Conservation (phyloP, 345 rosid species). For the Syzygium aromaticum region DNA sequence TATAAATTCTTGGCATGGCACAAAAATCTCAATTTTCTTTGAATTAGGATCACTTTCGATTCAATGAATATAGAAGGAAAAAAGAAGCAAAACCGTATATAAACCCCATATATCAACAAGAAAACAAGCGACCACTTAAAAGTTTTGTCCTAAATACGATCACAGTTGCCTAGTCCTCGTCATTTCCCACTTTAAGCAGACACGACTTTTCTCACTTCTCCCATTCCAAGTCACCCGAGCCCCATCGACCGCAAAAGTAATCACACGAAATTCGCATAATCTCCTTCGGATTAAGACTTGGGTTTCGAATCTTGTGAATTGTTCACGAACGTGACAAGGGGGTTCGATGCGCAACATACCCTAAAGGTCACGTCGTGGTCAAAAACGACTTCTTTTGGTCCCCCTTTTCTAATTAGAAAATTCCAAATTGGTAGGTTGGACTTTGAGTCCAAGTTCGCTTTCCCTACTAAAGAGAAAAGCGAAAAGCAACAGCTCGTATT, state of each 20-base stretch:
- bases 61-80: not conserved
- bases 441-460: not conserved
- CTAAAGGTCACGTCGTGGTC: not conserved
- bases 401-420: not conserved
- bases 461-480: not conserved
- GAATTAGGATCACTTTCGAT: not conserved
- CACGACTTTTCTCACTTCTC: not conserved
- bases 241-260: not conserved
- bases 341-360: not conserved
- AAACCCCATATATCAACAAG: not conserved
- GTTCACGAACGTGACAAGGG: not conserved
- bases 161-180: not conserved
- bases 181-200: not conserved
- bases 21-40: not conserved
- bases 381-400: not conserved
- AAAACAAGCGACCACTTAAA: not conserved
- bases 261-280: not conserved
- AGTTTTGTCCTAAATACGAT: not conserved
- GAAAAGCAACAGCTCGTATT: conserved; percentile 10
- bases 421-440: not conserved
- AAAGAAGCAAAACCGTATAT: not conserved
- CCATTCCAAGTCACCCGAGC: not conserved
- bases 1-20: not conserved
- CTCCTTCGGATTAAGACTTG: not conserved
- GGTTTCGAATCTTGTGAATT: not conserved